These are phyloP conservation scores for Aspergillus luchuensis DNA, from an alignment of 2,329 filamentous ascomycete genomes.

Conservation along the genomic window DNA sequence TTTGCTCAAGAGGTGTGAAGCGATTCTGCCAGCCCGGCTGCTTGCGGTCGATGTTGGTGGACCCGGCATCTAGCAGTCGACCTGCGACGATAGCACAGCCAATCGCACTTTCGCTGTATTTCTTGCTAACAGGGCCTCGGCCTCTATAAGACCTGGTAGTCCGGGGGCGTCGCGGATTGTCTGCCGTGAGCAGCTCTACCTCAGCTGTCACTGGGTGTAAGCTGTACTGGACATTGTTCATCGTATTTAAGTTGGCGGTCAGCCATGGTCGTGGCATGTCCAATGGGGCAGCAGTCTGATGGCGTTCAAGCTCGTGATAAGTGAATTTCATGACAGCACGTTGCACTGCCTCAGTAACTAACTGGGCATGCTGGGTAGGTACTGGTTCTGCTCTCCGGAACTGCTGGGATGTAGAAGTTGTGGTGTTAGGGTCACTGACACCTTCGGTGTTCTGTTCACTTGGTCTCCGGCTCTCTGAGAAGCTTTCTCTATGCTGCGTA, in stretches of 20 bases:
- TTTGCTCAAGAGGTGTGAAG: slow-evolving; percentile 23
- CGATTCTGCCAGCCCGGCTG: slow-evolving; percentile 14
- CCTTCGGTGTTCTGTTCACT: no score
- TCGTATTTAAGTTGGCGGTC: slow-evolving; percentile 18
- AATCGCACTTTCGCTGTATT: slow-evolving; percentile 26
- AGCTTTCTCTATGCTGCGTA: no score
- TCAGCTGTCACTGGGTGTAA: slow-evolving; percentile 17
- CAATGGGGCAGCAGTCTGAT: slow-evolving; percentile 24
- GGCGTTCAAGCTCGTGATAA: slow-evolving; percentile 35
- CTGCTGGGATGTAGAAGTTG: no score
- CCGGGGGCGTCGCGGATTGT: not conserved
- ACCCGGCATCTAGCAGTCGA: slow-evolving; percentile 40
- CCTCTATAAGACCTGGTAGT: slow-evolving; percentile 25
- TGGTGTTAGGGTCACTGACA: no score
- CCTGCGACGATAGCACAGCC: slow-evolving; percentile 40
- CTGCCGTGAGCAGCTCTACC: slow-evolving; percentile 19
- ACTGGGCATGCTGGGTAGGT: no score
- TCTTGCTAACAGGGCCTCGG: slow-evolving; percentile 33
- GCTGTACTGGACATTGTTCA: slow-evolving; percentile 23
- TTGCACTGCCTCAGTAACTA: slow-evolving; percentile 27
- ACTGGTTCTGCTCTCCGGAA: no score
- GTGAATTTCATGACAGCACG: slow-evolving; percentile 29
- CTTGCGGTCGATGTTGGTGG: slow-evolving; percentile 34
- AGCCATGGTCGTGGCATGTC: slow-evolving; percentile 10
- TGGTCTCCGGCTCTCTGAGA: no score